These are phyloP conservation scores for Botryotinia calthae DNA, from an alignment of 2,329 filamentous ascomycete genomes.

Conservation along the genomic window DNA sequence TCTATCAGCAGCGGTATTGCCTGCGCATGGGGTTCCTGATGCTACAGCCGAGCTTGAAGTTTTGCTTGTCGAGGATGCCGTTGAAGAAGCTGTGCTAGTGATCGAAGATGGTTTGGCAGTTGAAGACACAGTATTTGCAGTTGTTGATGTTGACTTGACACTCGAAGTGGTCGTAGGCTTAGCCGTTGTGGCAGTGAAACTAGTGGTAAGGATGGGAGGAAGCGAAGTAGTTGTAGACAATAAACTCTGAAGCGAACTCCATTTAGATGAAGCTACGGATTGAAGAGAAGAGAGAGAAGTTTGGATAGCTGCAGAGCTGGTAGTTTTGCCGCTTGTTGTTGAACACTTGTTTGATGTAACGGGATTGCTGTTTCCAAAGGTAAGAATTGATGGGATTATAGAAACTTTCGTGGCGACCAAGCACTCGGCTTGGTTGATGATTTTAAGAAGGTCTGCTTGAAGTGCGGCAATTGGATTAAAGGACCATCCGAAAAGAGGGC, in stretches of 20 bases:
- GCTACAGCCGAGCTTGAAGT: neutral
- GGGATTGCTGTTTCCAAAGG: neutral
- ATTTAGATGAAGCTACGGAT: constrained; percentile 9
- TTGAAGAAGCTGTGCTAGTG: neutral
- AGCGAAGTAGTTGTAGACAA: constrained; percentile 5
- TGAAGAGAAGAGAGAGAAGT: constrained; percentile 7
- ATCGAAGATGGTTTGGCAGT: neutral
- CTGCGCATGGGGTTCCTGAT: constrained; percentile 14
- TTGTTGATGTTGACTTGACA: neutral
- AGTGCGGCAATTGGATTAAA: constrained; percentile 5
- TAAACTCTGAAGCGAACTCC: constrained; percentile 12
- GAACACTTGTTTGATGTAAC: constrained; percentile 4
- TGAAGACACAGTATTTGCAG: neutral
- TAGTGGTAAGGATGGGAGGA: constrained; percentile 6
- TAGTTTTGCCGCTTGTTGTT: neutral
- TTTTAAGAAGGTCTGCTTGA: constrained; percentile 1
- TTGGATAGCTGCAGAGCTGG: neutral
- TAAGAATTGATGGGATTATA: constrained; percentile 2
- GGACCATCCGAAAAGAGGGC: neutral
- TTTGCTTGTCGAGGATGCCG: neutral
- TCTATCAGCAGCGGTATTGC: constrained; percentile 22
- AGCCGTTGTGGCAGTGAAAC: neutral
- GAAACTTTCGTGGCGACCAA: neutral
- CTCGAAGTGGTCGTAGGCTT: neutral
- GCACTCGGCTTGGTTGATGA: neutral